Evolutionary conservation across 2,329 filamentous ascomycete species (phyloP), one percentile per base, ranked within the genome.

Genomic region (Verruconis gallopava): DNA sequence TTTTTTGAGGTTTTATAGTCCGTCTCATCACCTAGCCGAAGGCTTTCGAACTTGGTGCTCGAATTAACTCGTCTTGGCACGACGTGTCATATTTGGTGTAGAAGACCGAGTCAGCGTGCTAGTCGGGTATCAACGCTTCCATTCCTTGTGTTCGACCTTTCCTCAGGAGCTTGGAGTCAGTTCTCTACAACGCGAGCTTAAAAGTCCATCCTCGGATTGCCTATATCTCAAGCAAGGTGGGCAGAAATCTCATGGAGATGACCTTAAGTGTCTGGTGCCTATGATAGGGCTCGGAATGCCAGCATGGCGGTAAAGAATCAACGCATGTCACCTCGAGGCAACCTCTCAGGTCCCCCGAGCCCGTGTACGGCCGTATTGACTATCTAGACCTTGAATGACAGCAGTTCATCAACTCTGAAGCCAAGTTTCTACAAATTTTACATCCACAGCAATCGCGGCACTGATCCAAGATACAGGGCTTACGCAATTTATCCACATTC

Each of bases 61-160:
- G n/a, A 9, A n/a, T 9, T 9, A n/a, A 30, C n/a, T 9, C 25
- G n/a, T 30, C 25, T 9, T 30, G 25, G 25, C n/a, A 30, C n/a
- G 25, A 9, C 25, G 25, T 30, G 25, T n/a, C 25, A 30, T 30
- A 9, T n/a, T 30, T 30, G 25, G n/a, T n/a, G 9, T 30, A 15
- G n/a, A 15, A 36, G 17, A 18, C 6, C 14, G 34, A 11, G 9
- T 9, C 34, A 11, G 17, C 17, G 6, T 11, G 17, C 34, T 36
- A 11, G 9, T 14, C n/a, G 11, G 34, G 9, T 15, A 36, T 36
- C 12, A 14, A 11, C 34, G 12, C n/a, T 18, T 36, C 34, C 14
- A 36, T 36, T 18, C 34, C 34, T 6, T 36, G 34, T 15, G 34
- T 36, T 9, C 34, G 34, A 9, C 34, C 34, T 6, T 36, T 36